Evolutionary conservation across 208 protist genomes (phyloP), one percentile per base, ranked within the genome.

Genomic region (Acanthamoeba lugdunensis): DNA sequence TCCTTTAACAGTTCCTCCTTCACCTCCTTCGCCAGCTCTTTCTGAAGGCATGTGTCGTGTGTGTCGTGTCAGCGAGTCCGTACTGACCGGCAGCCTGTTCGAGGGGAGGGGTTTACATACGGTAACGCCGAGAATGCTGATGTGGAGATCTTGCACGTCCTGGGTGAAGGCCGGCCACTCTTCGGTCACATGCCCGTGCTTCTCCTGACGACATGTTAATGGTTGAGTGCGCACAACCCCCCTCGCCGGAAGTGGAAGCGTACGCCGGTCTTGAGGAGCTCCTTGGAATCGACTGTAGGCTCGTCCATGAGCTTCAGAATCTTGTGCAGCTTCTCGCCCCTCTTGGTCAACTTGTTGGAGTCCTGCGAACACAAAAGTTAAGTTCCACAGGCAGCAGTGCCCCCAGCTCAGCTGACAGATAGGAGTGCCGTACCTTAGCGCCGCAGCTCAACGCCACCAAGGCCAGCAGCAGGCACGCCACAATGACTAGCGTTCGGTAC

Each of bases 111-210:
- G 13, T 14, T 48, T 18, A 52, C 73, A n/a, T 54, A 82, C 73
- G 13, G 23, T 41, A 0, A 82, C 33, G 18, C 73, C 45, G 41
- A 82, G 73, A 11, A 82, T n/a, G 45, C 73, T 82, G 3, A 54
- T 25, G 30, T 82, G 73, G 5, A 56, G 45, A 9, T 82, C 73
- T n/a, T 82, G 73, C 21, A 82, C 37, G 73, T 82, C 73, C 73
- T 82, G 28, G 18, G 11, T 18, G 41, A 82, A 82, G 33, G 21
- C 33, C 0, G 21, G 37, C 73, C 73, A 82, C 23, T 52, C 73
- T n/a, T 82, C 73, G 23, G 73, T 82, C 37, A 82, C 73, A 41
- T 82, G 73, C 1, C 73, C 73, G 25, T 82, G 73, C 45, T 82
- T 82, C 73, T 82, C 73, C 73, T 82, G 45, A 82, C 0, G 73